These are phyloP conservation scores for Discostella stelligera DNA, from an alignment of 352 stramenopile species.

Conservation along the genomic window DNA sequence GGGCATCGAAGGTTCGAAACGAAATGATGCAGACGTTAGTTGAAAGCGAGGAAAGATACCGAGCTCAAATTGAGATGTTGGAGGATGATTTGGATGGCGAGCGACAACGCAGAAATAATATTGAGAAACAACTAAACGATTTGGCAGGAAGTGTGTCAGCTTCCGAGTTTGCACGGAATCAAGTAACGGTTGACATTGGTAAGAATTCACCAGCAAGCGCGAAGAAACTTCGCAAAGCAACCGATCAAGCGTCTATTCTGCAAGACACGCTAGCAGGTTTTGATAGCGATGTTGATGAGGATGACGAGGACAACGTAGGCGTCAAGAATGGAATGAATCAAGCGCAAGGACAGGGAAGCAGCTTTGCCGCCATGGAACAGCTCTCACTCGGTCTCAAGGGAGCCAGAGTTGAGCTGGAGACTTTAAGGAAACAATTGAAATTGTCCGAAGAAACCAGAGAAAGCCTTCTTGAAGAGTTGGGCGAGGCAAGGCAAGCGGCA, in stretches of 20 bases:
- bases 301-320: slow-evolving; percentile 29
- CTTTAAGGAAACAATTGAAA: slow-evolving; percentile 56
- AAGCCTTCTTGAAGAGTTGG: slow-evolving; percentile 58
- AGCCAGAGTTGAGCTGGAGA: slow-evolving; percentile 57
- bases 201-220: slow-evolving; percentile 32
- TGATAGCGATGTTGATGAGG: slow-evolving; percentile 51
- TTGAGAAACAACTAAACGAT: slow-evolving; percentile 66
- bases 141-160: slow-evolving; percentile 60
- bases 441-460: slow-evolving; percentile 64
- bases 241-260: slow-evolving; percentile 73
- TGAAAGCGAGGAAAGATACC: slow-evolving; percentile 73
- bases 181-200: slow-evolving; percentile 9
- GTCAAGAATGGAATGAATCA: slow-evolving; percentile 30
- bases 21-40: slow-evolving; percentile 75
- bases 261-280: slow-evolving; percentile 58
- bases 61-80: slow-evolving; percentile 58
- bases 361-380: slow-evolving; percentile 73
- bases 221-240: slow-evolving; percentile 58
- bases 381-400: slow-evolving; percentile 61
- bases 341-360: slow-evolving; percentile 15
- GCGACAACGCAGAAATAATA: slow-evolving; percentile 48
- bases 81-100: slow-evolving; percentile 62
- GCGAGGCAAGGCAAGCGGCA: slow-evolving; percentile 50
- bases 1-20: slow-evolving; percentile 58
- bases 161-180: slow-evolving; percentile 29